Conservation (phyloP, 1,139 yeast genomes). For the Geotrichum macrosporum region DNA sequence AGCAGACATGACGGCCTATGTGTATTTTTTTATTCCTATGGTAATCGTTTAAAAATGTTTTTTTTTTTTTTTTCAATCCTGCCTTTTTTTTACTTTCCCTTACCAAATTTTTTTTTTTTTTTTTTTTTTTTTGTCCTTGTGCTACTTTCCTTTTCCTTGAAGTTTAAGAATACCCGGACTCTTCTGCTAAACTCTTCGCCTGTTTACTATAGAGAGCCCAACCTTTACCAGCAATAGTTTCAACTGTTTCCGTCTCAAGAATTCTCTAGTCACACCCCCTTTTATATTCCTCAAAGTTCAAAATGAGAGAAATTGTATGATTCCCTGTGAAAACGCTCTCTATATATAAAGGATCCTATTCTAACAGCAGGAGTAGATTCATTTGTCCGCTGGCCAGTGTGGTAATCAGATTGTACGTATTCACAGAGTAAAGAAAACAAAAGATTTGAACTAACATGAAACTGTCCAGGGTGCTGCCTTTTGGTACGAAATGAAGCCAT, state of each 20-base stretch:
- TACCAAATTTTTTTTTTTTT: too few species aligned
- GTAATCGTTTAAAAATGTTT: too few species aligned
- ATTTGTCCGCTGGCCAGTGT: constrained; percentile 97
- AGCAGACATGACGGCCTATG: too few species aligned
- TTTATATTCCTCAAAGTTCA: not conserved
- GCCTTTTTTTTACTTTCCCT: too few species aligned
- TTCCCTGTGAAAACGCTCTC: constrained; percentile 11
- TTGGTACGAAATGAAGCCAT: constrained; percentile 42
- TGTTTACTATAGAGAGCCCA: not conserved
- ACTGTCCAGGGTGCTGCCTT: constrained; percentile 88
- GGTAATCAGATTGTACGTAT: constrained; percentile 91
- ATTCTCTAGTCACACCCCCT: constrained; percentile 4
- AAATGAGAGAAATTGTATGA: constrained; percentile 61
- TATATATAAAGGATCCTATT: constrained; percentile 2
- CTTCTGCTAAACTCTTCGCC: not conserved
- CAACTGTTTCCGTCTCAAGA: not conserved
- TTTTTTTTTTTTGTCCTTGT: too few species aligned
- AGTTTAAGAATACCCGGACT: not conserved
- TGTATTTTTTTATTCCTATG: too few species aligned
- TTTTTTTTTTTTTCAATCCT: too few species aligned
- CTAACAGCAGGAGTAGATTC: constrained; percentile 51
- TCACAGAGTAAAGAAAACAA: not conserved
- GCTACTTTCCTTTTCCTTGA: not conserved
- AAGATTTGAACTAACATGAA: not conserved
- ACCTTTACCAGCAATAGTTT: too few species aligned